Evolutionary conservation across 2,329 filamentous ascomycete genomes (phyloP), one percentile per base, ranked within the genome.

Genomic region (Alternaria consortialis): DNA sequence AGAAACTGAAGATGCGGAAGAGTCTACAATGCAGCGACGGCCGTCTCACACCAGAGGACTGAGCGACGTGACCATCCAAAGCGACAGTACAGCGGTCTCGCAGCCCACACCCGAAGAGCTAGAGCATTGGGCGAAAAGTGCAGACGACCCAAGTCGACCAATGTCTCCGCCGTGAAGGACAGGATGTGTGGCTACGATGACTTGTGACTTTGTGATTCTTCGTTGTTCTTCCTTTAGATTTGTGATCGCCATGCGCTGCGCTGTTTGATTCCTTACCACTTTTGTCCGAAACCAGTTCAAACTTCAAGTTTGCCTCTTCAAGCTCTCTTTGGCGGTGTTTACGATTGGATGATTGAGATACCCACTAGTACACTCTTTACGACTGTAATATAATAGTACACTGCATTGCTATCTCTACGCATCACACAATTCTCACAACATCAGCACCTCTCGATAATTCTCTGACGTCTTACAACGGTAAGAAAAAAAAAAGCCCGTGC

Each of bases 1-100:
- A 43, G 23, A 31, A 1, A 31, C 43, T 48, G 47, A 56, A 11
- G 9, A 47, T 29, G 43, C 52, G 17, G 34, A 55, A 17, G 31
- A 55, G 9, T 29, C 52, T 25, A 39, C 31, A n/a, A 31, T 53
- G 7, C 68, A 74, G 32, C 66, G 71, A 34, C 68, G 72, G 1
- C 73, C 75, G 29, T 72, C 74, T n/a, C 74, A 77, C 52, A 56
- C 67, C 5, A 62, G 76, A 42, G 75, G 72, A 2, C 53, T 73
- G 12, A 78, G 76, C 62, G 74, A 78, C 57, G 67, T 61, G 3
- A 77, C 75, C 4, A 56, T 77, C 2, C 65, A 73, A 27, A 77
- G 74, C 48, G 74, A 77, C 11, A 75, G 65, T 48, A 78, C 76
- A 39, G 76, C 69, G 7, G 72, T 77, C 9, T 76, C 73, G n/a